Base-by-base conservation (phyloP, 371 early-diverging fungal species). In the Apophysomyces ossiformis region DNA sequence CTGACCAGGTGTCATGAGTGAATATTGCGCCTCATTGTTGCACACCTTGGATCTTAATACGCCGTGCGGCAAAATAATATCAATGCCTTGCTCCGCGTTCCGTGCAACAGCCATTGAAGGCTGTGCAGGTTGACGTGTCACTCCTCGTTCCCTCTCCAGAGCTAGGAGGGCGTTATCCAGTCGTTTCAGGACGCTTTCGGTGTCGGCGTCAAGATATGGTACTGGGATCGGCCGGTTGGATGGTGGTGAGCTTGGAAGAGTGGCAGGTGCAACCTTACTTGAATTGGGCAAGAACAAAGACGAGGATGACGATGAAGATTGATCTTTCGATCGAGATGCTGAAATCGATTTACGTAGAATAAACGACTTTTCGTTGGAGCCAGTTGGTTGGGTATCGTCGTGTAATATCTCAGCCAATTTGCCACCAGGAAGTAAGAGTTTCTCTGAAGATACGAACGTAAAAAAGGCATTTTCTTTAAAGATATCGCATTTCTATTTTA, bases 321-420 rank as follows among this genome's bases (percentile, higher is more conserved):
- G 50, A 16, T 61, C 50, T 26, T 26, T 50, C 9, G 54, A 26
- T 12, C 59, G 56, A 2, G 61, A 36, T 16, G 60, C 41, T 12
- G 37, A 26, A 32, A 37, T 12, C 15, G 58, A 37, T 47, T 64
- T 65, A 37, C 77, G 69, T 44, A 81, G 60, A 18, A 78, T 71
- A 63, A 81, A 78, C 21, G 69, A n/a, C 58, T 77, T 76, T 56
- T 80, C 80, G 41, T 60, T 63, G 1, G 71, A 65, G n/a, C 68
- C 70, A 41, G 71, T 71, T 15, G 75, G 39, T 11, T 35, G 47
- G 1, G 72, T 67, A 43, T 72, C 72, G 63, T 72, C 68, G 37
- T 72, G 68, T 9, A 72, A 46, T 6, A 68, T 57, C 50, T 72
- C 72, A 32, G 63, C 60, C 35, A 72, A 39, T 60, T 67, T 68